These are phyloP conservation scores for Phtheirospermum japonicum DNA, from an alignment of 257 asterid species.

Conservation along the genomic window DNA sequence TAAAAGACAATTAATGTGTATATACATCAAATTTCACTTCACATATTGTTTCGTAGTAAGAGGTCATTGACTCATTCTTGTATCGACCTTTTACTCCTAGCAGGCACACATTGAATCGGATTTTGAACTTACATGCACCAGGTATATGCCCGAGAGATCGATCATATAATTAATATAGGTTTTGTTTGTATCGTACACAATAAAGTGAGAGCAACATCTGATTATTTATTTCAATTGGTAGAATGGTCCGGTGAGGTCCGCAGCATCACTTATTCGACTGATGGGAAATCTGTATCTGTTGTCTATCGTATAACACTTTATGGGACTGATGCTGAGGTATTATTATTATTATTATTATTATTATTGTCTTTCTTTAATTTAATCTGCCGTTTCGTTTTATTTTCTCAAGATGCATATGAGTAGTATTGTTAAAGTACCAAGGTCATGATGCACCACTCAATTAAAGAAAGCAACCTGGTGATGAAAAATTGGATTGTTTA, in stretches of 20 bases:
- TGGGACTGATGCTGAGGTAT: conserved; percentile 96
- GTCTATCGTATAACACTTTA: conserved; percentile 82
- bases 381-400: background rate
- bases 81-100: conserved; percentile 24
- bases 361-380: background rate
- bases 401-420: background rate
- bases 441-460: background rate
- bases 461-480: background rate
- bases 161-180: background rate
- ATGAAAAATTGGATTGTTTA: background rate
- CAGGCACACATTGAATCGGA: conserved; percentile 90
- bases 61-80: background rate
- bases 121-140: conserved; percentile 86
- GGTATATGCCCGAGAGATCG: conserved; percentile 37
- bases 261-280: conserved; percentile 67
- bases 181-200: background rate
- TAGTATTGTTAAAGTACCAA: background rate
- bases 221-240: conserved; percentile 24
- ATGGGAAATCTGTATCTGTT: conserved; percentile 69
- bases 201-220: background rate
- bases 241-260: conserved; percentile 97
- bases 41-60: background rate
- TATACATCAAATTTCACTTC: conserved; percentile 4
- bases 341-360: background rate
- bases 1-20: background rate